Evolutionary conservation across 2,329 filamentous ascomycete species (phyloP), one percentile per base, ranked within the genome.

Genomic region (Clonostachys chloroleuca): DNA sequence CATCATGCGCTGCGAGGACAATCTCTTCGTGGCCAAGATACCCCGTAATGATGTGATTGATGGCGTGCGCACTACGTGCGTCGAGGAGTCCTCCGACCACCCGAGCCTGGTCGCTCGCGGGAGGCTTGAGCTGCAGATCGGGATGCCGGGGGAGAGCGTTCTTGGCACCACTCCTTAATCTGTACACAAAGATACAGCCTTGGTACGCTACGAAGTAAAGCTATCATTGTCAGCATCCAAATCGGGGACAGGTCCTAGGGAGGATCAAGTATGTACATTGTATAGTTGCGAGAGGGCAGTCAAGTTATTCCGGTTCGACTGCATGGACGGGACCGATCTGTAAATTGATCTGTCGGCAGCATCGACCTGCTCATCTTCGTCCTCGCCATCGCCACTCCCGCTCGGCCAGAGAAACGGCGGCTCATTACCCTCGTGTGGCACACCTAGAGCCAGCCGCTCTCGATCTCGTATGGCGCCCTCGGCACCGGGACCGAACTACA

Each of bases 11-110:
- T 40, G 84, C 67, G 5, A 89, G 63, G 6, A 92, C 54, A 33
- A 91, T 77, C 62, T 94, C 89, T 44, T 86, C 71, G 7, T 75
- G 67, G 0, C 89, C 89, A 12, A 92, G 66, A 42, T 86, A 78
- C 14, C 86, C 86, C 24, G 87, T 74, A 12, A 86, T 71, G 14
- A 92, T 67, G 52, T 86, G 79, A 57, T 92, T 92, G 43, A 88
- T 75, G 33, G 77, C 73, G 60, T 92, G 86, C 2, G 78, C 75
- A 8, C 67, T 65, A 1, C 45, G 24, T 1, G 50, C 50, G 48
- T 84, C 76, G 33, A 89, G 69, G 48, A 75, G 73, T 6, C 84
- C 85, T 7, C 63, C 59, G 2, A 78, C 67, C 3, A 53, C 40
- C 2, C 58, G 54, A 2, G 70, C 67, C 18, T 66, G 69, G 51